These are phyloP conservation scores for Populus euphratica DNA, from an alignment of 345 rosid species.

Conservation along the genomic window DNA sequence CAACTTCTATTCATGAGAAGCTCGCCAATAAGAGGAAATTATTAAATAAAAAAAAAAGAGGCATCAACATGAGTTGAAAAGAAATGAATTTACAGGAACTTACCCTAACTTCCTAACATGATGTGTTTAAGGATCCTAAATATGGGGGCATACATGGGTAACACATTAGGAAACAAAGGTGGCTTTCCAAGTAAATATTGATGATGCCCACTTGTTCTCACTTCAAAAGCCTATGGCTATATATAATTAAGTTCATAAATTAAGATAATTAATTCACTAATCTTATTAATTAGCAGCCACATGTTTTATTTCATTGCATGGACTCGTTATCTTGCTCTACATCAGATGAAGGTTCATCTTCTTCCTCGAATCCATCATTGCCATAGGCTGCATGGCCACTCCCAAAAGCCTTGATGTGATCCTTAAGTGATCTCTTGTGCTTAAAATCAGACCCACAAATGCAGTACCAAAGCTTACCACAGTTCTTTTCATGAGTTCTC, in stretches of 20 bases:
- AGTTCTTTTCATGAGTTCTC: constrained; percentile 75
- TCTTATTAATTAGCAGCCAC: background rate
- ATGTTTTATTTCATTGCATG: constrained; percentile 13
- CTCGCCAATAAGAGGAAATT: no score
- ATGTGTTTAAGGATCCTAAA: constrained; percentile 20
- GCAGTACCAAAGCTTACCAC: constrained; percentile 66
- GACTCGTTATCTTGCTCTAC: constrained; percentile 46
- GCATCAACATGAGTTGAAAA: constrained; percentile 9
- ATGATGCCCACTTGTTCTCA: constrained; percentile 27
- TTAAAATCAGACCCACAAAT: constrained; percentile 60
- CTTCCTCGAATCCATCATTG: constrained; percentile 49
- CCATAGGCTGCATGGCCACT: constrained; percentile 52
- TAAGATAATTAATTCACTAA: background rate
- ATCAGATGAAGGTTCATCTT: constrained; percentile 56
- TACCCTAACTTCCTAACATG: constrained; percentile 17
- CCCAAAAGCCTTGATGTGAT: constrained; percentile 55
- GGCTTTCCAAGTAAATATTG: constrained; percentile 29
- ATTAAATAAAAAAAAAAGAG: background rate
- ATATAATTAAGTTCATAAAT: background rate
- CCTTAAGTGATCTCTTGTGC: constrained; percentile 63
- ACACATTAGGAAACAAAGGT: constrained; percentile 1
- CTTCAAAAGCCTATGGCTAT: constrained; percentile 19
- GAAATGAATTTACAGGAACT: constrained; percentile 23
- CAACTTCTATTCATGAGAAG: no score
- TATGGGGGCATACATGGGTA: constrained; percentile 9